Evolutionary conservation across 2,329 filamentous ascomycete genomes (phyloP), one percentile per base, ranked within the genome.

Genomic region (Colletotrichum musae): DNA sequence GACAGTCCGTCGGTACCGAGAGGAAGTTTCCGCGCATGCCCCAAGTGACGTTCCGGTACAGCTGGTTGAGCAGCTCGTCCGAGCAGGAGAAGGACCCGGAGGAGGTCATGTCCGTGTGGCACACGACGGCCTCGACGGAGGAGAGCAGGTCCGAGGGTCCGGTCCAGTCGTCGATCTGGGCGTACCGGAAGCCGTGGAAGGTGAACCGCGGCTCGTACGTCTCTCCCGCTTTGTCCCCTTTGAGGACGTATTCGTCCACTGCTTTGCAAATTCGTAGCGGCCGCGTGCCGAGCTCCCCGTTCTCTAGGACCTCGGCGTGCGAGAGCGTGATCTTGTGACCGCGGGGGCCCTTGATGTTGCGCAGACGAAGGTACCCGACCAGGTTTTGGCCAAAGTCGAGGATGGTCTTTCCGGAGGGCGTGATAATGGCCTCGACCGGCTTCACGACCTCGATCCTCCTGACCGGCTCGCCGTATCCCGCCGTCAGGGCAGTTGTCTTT

Each of bases 101-200:
- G 3, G 41, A 16, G 16, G 52, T 32, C 69, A 71, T 69, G 9
- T 71, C 65, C 3, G 69, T 69, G 18, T 71, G 57, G 50, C 64
- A 68, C 7, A 71, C 64, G 16, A 68, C 51, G 4, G 64, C 68
- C 13, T 60, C 57, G 16, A 71, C 10, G 2, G 58, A 28, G 5
- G 21, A 15, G 39, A 56, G 26, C 2, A 24, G 43, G 4, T 16
- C 9, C 7, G 62, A 70, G 2, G 53, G 24, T 2, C n/a, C 24
- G 1, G 59, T 41, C 64, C 83, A 86, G 16, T 80, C 80, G 3
- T 80, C 76, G 5, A 86, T 73, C 68, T 84, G 78, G 5, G 83
- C 83, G 68, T 83, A 87, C 28, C 85, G 79, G 68, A 87, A 87
- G 2, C 85, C 85, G 71, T 87, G 85, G 66, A 84, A 87, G 3